A percentile compares a stretch with the other conserved stretches of the same genome.
Evolutionary conservation across 768 basidiomycete species (phyloP).

Genomic region (Lyophyllum atratum): DNA sequence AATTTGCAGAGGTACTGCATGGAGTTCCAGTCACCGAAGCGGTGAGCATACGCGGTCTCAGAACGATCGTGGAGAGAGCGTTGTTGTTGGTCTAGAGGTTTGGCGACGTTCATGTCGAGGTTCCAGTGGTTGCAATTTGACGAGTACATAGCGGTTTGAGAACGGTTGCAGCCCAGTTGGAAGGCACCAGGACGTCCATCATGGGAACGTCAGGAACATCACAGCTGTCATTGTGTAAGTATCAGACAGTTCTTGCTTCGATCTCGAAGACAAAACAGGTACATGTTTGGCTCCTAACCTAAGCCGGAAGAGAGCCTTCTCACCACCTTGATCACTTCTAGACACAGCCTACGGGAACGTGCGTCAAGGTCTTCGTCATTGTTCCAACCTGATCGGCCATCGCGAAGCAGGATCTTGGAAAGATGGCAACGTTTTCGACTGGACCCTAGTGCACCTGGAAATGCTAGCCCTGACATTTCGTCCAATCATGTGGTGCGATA

Average conservation of each 20-base stretch:
- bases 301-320: background rate
- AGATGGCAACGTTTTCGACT: background rate
- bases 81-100: background rate
- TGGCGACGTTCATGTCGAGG: background rate
- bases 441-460: background rate
- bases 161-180: too few species aligned
- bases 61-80: background rate
- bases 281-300: background rate
- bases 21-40: constrained; percentile 14
- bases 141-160: too few species aligned
- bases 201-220: background rate
- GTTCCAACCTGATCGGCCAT: background rate
- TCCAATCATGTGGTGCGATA: constrained; percentile 13
- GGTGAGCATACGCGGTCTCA: constrained; percentile 2
- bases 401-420: background rate
- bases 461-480: background rate
- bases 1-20: constrained; percentile 13
- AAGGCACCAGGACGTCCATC: too few species aligned
- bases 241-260: background rate
- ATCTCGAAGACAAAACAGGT: background rate
- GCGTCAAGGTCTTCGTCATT: background rate
- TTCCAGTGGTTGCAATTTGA: too few species aligned
- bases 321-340: background rate
- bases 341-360: background rate
- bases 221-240: background rate